Evolutionary conservation across 805 yeast species (phyloP), one percentile per base, ranked within the genome.

Genomic region (Wickerhamomyces sydowiorum): DNA sequence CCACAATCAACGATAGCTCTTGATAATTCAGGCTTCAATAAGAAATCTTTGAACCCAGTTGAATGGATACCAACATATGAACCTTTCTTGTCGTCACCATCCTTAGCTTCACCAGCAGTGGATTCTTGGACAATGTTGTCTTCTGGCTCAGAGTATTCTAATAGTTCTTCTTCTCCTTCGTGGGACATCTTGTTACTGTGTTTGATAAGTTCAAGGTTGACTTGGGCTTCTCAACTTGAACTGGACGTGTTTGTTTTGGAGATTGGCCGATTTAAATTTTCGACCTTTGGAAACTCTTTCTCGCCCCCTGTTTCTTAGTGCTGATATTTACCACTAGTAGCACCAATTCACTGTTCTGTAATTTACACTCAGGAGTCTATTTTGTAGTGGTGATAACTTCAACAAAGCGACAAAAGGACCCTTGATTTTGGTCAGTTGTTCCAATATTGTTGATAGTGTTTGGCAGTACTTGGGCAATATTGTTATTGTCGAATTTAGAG

Each of bases 1-100:
- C 99, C 99, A 75, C 97, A 89, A 70, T 91, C 99, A 54, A 90
- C 95, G 63, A 91, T 91, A 51, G 99, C 99, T 71, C 99, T 85
- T 60, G 91, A 76, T 55, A 91, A 77, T 72, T 93, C 99, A 25
- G 98, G 97, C 73, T 93, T 93, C 68, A 91, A 78, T 61, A 93
- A 72, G 70, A 91, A 91, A 72, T 93, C 99, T 70, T 95, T 87
- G 82, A 93, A 91, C 65, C 97, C 97, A 51, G 98, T 91, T 51
- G 98, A 91, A 69, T 93, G 98, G 57, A 89, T 86, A 61, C 98
- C 98, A 47, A 90, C 98, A 59, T 93, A 93, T 36, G 97, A 88
- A 62, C 98, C 98, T 71, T 91, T 91, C 69, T 91, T 86, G 59
- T 82, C 89, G 46, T 80, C 77, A 56, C 77, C 86, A 46, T 72